A percentile compares a stretch with the other conserved stretches of the same genome.
These are phyloP conservation scores for Bolboschoenus planiculmis DNA, from an alignment of 176 grass and related monocot genomes.

Conservation along the genomic window DNA sequence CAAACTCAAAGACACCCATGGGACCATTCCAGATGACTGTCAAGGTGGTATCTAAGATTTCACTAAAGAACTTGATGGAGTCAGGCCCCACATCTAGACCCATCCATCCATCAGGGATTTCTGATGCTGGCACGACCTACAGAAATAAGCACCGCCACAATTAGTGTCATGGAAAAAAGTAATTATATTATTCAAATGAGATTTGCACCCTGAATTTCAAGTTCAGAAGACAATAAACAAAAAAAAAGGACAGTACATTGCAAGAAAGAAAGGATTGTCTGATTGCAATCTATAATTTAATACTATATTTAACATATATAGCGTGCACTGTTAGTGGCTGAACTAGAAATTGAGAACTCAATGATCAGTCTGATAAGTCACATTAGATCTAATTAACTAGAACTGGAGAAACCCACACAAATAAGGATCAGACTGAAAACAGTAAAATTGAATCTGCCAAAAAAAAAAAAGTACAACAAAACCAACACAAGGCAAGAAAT, in stretches of 20 bases:
- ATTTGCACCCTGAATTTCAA: neutral
- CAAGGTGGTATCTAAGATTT: constrained; percentile 42
- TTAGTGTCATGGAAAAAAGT: neutral
- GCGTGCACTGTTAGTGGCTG: neutral
- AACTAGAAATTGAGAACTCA: too few relatives aligned
- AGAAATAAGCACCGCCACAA: neutral
- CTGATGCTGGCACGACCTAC: constrained; percentile 62
- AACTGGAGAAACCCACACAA: too few relatives aligned
- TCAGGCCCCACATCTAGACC: constrained; percentile 89
- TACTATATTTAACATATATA: neutral
- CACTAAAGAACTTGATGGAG: constrained; percentile 63
- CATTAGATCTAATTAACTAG: too few relatives aligned
- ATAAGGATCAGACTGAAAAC: too few relatives aligned
- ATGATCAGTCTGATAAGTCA: too few relatives aligned
- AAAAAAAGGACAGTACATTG: neutral
- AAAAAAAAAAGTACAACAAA: neutral
- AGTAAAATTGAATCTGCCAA: neutral
- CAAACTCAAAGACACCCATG: constrained; percentile 96
- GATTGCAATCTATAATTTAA: neutral
- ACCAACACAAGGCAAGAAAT: neutral
- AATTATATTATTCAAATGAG: neutral
- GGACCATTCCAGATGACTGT: constrained; percentile 96
- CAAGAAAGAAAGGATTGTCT: neutral
- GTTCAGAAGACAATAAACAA: neutral
- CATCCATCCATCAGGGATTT: constrained; percentile 89